Base-by-base conservation (phyloP, 108 stramenopile species). In the Skeletonema tropicum region DNA sequence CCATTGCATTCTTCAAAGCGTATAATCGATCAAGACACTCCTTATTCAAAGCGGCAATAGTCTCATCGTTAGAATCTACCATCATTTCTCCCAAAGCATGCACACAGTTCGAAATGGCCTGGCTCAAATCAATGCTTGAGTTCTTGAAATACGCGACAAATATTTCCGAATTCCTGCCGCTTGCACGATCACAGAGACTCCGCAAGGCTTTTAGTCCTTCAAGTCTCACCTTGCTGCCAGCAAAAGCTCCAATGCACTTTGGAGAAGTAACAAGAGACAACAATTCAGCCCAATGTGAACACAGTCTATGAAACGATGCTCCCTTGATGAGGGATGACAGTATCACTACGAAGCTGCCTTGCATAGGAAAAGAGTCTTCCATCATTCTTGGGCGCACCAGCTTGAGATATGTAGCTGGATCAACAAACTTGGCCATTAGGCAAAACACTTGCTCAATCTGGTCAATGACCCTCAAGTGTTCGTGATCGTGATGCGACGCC, bases 391-490 rank as follows among this genome's bases (percentile, higher is more conserved):
- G 80, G 46, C 26, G 35, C 33, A 82, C 6, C 32, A 82, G 15
- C 6, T 70, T 74, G 25, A 82, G 46, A 57, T 71, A 82, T 12
- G 45, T 23, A 55, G 23, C 52, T 55, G 74, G 74, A 62, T 82
- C 74, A n/a, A 82, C 59, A 59, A 71, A 82, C 61, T 82, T 82
- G n/a, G 64, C 74, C 70, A 75, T 60, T 48, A 82, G 69, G 29
- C 63, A 36, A 30, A 82, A 64, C 1, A 82, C 81, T 33, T 71
- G 58, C 32, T 57, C 38, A 4, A 81, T 74, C 38, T 42, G 69
- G 17, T 75, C 66, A 6, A 71, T 15, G 0, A 38, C 74, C 2
- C 31, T 45, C 35, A 58, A 15, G 17, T 70, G 17, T 23, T 46
- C 68, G 13, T 35, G 42, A 36, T 66, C 73, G 11, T 32, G 25